A percentile compares a stretch with the other conserved stretches of the same genome.
Evolutionary conservation across 352 stramenopile species (phyloP).

Genomic region (Phytophthora idaei): DNA sequence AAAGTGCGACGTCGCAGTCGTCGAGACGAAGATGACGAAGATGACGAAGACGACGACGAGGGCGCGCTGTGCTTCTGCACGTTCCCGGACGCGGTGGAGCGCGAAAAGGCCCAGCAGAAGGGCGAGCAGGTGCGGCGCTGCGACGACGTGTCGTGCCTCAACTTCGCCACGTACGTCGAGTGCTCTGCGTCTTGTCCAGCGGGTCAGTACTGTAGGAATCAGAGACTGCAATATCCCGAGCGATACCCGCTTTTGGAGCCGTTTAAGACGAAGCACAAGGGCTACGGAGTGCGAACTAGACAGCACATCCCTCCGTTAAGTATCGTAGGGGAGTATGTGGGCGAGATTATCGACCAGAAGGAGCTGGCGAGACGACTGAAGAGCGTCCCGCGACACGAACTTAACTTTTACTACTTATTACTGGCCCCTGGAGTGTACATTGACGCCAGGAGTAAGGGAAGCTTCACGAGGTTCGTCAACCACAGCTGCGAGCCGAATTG

Average conservation of each 20-base stretch:
- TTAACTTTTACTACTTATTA: constrained; percentile 90
- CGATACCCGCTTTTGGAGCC: constrained; percentile 67
- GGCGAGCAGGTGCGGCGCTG: constrained; percentile 45
- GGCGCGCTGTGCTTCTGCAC: constrained; percentile 63
- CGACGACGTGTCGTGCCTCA: constrained; percentile 88
- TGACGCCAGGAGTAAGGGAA: constrained; percentile 89
- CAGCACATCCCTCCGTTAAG: constrained; percentile 63
- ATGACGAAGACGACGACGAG: constrained; percentile 51
- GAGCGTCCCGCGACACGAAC: constrained; percentile 66
- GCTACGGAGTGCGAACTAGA: constrained; percentile 79
- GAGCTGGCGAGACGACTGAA: constrained; percentile 69
- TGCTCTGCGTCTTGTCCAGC: constrained; percentile 59
- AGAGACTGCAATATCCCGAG: constrained; percentile 77
- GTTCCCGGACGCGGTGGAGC: constrained; percentile 49
- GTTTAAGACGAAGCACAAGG: constrained; percentile 85
- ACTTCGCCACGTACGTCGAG: constrained; percentile 89
- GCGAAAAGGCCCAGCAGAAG: constrained; percentile 25
- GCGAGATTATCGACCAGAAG: constrained; percentile 92
- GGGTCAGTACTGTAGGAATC: constrained; percentile 64
- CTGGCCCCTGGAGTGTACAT: constrained; percentile 88
- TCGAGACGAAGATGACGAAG: constrained; percentile 9
- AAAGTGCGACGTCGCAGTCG: constrained; percentile 35
- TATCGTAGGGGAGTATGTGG: constrained; percentile 92
- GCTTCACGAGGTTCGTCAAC: constrained; percentile 97
- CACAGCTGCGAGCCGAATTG: constrained; percentile 96